These are phyloP conservation scores for Taiozyma sp. DNA, from an alignment of 1,139 yeast genomes.

Conservation along the genomic window DNA sequence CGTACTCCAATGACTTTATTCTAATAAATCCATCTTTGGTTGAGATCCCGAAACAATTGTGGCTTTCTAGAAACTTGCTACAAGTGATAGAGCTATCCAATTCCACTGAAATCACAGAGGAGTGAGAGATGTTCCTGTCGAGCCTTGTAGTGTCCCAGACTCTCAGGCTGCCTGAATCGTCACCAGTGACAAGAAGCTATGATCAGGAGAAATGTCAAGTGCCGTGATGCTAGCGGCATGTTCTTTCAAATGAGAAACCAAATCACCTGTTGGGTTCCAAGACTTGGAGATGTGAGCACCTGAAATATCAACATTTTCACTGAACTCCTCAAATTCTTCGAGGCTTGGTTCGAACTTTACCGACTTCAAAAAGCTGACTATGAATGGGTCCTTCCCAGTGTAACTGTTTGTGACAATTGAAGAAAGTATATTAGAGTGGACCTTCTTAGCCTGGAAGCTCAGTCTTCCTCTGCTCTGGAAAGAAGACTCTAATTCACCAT, in stretches of 20 bases:
- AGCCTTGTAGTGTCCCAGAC: slow-evolving; percentile 75
- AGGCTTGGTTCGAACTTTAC: slow-evolving; percentile 53
- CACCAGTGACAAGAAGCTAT: slow-evolving; percentile 69
- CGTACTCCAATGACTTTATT: slow-evolving; percentile 52
- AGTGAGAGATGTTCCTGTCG: slow-evolving; percentile 59
- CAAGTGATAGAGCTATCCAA: slow-evolving; percentile 44
- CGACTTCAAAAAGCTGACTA: slow-evolving; percentile 50
- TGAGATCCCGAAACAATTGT: slow-evolving; percentile 66
- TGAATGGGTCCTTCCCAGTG: slow-evolving; percentile 61
- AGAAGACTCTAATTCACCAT: slow-evolving; percentile 50
- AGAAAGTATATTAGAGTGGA: slow-evolving; percentile 9
- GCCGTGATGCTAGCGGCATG: slow-evolving; percentile 50
- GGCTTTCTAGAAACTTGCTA: slow-evolving; percentile 49
- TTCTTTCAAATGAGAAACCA: slow-evolving; percentile 58
- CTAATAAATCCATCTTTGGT: slow-evolving; percentile 61
- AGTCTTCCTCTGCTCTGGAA: slow-evolving; percentile 12
- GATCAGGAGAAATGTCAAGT: slow-evolving; percentile 55
- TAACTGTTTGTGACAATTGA: slow-evolving; percentile 46
- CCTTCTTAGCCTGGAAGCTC: slow-evolving; percentile 10
- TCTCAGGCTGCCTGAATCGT: slow-evolving; percentile 64
- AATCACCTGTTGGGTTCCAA: slow-evolving; percentile 41
- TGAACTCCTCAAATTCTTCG: slow-evolving; percentile 69
- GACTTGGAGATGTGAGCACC: slow-evolving; percentile 16
- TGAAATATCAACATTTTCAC: slow-evolving; percentile 29
- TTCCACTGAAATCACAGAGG: slow-evolving; percentile 47